These are phyloP conservation scores for Crinitomyces ghanaensis DNA, from an alignment of 805 yeast genomes.

Conservation along the genomic window DNA sequence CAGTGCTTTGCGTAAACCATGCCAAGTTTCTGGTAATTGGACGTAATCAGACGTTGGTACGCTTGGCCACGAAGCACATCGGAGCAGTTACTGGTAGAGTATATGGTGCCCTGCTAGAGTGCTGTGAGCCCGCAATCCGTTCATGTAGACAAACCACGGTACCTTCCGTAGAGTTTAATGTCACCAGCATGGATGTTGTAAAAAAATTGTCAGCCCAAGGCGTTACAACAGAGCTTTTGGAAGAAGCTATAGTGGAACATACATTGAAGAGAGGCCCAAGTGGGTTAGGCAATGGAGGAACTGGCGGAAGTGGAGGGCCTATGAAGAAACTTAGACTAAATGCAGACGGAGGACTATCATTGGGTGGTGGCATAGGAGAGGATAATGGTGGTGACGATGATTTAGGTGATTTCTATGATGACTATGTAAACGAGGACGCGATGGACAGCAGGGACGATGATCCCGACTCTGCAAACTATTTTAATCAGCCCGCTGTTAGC, in stretches of 20 bases:
- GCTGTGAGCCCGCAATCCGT: slow-evolving; percentile 42
- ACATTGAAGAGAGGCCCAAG: slow-evolving; percentile 3
- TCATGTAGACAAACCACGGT: slow-evolving; percentile 22
- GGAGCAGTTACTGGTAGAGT: slow-evolving; percentile 60
- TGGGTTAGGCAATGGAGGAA: slow-evolving; percentile 2
- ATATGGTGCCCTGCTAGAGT: slow-evolving; percentile 44
- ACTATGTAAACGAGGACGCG: slow-evolving; percentile 12
- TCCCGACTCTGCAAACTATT: slow-evolving; percentile 4
- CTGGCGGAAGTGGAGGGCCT: neutral
- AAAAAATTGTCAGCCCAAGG: slow-evolving; percentile 2
- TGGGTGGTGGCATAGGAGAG: slow-evolving; percentile 5
- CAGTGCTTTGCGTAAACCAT: slow-evolving; percentile 48
- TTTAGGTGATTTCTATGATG: slow-evolving; percentile 24
- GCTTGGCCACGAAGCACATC: slow-evolving; percentile 51
- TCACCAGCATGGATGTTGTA: slow-evolving; percentile 28
- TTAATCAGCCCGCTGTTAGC: slow-evolving; percentile 1
- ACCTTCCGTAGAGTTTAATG: slow-evolving; percentile 20
- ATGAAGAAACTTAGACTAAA: slow-evolving; percentile 1
- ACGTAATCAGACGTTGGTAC: slow-evolving; percentile 52
- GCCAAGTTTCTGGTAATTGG: slow-evolving; percentile 55
- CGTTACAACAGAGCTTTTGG: slow-evolving; percentile 14
- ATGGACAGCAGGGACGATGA: slow-evolving; percentile 9
- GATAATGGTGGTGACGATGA: slow-evolving; percentile 25
- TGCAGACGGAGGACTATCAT: slow-evolving; percentile 1
- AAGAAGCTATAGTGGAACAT: slow-evolving; percentile 10